These are phyloP conservation scores for Apophysomyces sp. DNA, from an alignment of 371 early-diverging fungal genomes.

Conservation along the genomic window DNA sequence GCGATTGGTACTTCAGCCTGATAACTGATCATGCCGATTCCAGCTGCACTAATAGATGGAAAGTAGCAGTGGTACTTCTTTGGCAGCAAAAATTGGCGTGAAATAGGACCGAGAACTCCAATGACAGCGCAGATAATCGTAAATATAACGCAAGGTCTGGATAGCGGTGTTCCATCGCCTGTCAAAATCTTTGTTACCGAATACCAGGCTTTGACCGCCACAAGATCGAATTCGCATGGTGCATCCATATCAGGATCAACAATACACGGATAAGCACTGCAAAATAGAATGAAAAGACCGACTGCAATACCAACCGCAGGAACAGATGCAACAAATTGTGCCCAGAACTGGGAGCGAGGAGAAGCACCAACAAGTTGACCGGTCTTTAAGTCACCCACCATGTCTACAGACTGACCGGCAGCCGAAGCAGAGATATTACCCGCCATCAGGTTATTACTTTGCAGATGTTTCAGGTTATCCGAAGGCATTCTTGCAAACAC, in stretches of 20 bases:
- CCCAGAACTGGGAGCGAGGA: slow-evolving; percentile 51
- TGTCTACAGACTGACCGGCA: slow-evolving; percentile 54
- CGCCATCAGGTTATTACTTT: slow-evolving; percentile 44
- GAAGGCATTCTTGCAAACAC: slow-evolving; percentile 46
- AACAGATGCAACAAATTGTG: slow-evolving; percentile 47
- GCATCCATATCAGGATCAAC: slow-evolving; percentile 15
- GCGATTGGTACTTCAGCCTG: slow-evolving; percentile 39
- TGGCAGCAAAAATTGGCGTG: slow-evolving; percentile 40
- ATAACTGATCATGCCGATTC: slow-evolving; percentile 54
- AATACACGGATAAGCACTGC: slow-evolving; percentile 44
- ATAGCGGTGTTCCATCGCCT: slow-evolving; percentile 20
- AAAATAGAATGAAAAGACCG: slow-evolving; percentile 41
- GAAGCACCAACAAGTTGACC: slow-evolving; percentile 48
- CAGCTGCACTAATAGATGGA: slow-evolving; percentile 54
- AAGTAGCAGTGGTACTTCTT: slow-evolving; percentile 33
- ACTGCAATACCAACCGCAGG: slow-evolving; percentile 38
- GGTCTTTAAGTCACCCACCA: slow-evolving; percentile 55
- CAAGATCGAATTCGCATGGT: slow-evolving; percentile 55
- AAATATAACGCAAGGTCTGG: slow-evolving; percentile 30
- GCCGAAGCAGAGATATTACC: slow-evolving; percentile 47
- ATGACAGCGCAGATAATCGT: slow-evolving; percentile 35
- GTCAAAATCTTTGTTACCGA: slow-evolving; percentile 59
- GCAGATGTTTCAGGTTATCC: slow-evolving; percentile 14
- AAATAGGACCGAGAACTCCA: slow-evolving; percentile 32
- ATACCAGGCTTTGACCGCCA: slow-evolving; percentile 67